Evolutionary conservation across 768 basidiomycete genomes (phyloP), one percentile per base, ranked within the genome.

Genomic region (Dentipellis sp.): DNA sequence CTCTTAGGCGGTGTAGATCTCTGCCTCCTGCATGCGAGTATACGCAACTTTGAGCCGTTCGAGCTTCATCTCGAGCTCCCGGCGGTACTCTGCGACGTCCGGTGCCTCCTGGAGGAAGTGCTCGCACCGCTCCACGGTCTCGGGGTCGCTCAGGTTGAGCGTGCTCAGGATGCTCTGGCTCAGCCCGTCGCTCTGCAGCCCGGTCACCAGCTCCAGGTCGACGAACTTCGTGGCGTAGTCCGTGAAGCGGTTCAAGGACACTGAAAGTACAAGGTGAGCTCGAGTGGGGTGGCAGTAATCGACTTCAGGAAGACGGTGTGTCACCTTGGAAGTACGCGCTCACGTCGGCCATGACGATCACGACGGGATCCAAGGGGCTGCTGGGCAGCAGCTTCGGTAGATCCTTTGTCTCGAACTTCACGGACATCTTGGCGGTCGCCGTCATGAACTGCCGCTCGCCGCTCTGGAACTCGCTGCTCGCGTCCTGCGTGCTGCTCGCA

Each of bases 301-400:
- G 51, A 4, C 14, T 50, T 55, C n/a, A n/a, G n/a, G 4, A 34
- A 23, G 21, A 51, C 5, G 35, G 39, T 48, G 38, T 12, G 52
- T 22, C 16, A 61, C 60, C 58, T 54, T 61, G 58, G 22, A 61
- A 61, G n/a, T 52, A 54, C 21, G 60, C 60, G 22, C 52, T 40
- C 23, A 52, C 58, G 16, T 17, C 42, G 21, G 60, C 60, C 52
- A 61, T 61, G 40, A 60, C 55, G 10, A 48, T 52, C 1, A 61
- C 55, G 14, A 55, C 60, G 12, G 58, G 3, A 11, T 49, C 55
- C 1, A 22, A n/a, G 3, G 29, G 2, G 11, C 56, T 42, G 1
- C 51, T 19, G 4, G 37, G 37, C 3, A 61, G 42, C 6, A 61
- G 51, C 35, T 53, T 61, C 22, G 55, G 54, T 3, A 61, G 16